Conservation (phyloP, 2,329 filamentous ascomycete genomes). For the Huntiella decipiens region DNA sequence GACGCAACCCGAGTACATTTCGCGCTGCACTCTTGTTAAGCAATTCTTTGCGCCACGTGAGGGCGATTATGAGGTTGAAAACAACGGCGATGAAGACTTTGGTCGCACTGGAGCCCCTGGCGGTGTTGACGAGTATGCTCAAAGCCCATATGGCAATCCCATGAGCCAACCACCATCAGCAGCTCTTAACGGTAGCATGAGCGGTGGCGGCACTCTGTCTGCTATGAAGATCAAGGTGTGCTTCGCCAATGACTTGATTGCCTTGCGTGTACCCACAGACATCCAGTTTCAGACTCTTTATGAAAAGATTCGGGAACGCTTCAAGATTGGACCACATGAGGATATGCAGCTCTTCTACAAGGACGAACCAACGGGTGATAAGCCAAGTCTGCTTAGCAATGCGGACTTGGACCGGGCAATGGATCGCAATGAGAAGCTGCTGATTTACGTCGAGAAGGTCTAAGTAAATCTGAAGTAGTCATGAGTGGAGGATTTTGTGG, state of each 20-base stretch:
- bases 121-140: neutral
- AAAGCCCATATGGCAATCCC: neutral
- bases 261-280: conserved; percentile 70
- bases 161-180: conserved; percentile 34
- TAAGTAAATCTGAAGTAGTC: conserved; percentile 20
- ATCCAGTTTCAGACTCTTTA: conserved; percentile 61
- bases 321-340: conserved; percentile 52
- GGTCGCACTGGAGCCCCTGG: conserved; percentile 25
- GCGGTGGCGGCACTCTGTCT: conserved; percentile 16
- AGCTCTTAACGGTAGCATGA: conserved; percentile 9
- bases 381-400: conserved; percentile 57
- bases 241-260: conserved; percentile 80
- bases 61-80: conserved; percentile 85
- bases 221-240: conserved; percentile 88
- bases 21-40: conserved; percentile 64
- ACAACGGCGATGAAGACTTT: conserved; percentile 48
- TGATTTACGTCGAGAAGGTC: conserved; percentile 47
- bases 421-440: conserved; percentile 69
- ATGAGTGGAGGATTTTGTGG: neutral
- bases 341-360: conserved; percentile 67
- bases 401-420: conserved; percentile 66
- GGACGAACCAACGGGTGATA: conserved; percentile 61
- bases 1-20: conserved; percentile 65
- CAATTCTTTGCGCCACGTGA: conserved; percentile 80
- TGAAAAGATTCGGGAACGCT: conserved; percentile 66